Evolutionary conservation across 2,329 filamentous ascomycete species (phyloP), one percentile per base, ranked within the genome.

Genomic region (Eutypella sp.): DNA sequence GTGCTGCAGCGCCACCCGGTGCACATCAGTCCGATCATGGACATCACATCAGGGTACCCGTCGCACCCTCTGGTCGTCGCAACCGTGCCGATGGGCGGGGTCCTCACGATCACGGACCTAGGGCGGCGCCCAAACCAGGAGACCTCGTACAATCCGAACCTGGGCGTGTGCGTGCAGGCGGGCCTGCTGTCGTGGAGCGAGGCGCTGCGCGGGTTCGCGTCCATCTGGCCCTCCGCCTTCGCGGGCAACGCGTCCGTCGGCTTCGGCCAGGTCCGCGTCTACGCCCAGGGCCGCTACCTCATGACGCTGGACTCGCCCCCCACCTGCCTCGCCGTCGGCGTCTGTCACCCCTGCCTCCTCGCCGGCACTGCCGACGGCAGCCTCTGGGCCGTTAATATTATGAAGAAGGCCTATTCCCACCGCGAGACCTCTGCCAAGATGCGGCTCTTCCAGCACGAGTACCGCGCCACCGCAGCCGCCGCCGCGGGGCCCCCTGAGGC

Each of bases 31-130:
- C 64, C 70, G 44, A 67, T 82, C 4, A 67, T 81, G 48, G 76
- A 81, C 53, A 69, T 82, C 25, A 69, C 70, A 47, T 75, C 76
- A 0, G 76, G 71, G 18, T 81, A 78, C 50, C 79, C 79, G 4
- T 76, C 78, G 1, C 66, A 75, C 46, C 78, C 79, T 0, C 77
- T 76, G 50, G 57, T 80, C 8, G 65, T 82, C n/a, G 72, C 74
- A 6, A 78, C 78, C 1, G 68, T 71, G 4, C 78, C 79, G 0
- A 66, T 81, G 13, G 76, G 76, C 18, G 79, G 79, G 44, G 69
- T 73, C 19, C 64, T 72, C 19, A 76, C 74, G 19, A 58, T 82
- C 9, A 67, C 77, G 5, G 78, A 82, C 57, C 64, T 82, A 9
- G 67, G 67, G 19, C n/a, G n/a, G n/a, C 67, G 71, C 20, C 78